Evolutionary conservation across 148 eudicot genomes (phyloP), one percentile per base, ranked within the genome.

Genomic region (Chenopodium berlandieri): DNA sequence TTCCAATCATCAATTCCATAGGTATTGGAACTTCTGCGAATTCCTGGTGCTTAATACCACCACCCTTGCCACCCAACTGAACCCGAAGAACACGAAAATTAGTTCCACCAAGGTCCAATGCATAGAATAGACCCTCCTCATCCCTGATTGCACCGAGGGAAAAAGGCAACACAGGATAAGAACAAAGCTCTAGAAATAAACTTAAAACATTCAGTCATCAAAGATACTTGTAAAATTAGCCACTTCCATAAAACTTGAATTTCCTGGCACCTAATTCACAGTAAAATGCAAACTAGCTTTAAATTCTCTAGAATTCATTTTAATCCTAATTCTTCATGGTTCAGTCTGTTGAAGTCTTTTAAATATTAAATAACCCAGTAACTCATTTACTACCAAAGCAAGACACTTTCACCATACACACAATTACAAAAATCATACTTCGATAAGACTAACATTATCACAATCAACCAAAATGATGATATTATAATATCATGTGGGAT

Each of bases 31-130:
- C 97, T 87, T 93, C 94, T 3, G 83, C 84, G 50, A 88, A 93
- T 84, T 93, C 93, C 80, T 88, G 92, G 80, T 86, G 85, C 54
- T 76, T 75, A 76, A 93, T 85, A 40, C 90, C 88, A 22, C 85
- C 83, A 16, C 82, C 85, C 78, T 79, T 86, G 56, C 93, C 93
- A 65, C 88, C 91, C 82, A 91, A 84, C 73, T 88, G 93, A 73
- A 93, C 92, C 44, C 93, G 86, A 76, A 93, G 73, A 12, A 91
- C 97, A 34, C 92, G 89, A 78, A 93, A 93, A 75, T 93, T 93
- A 81, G 97, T 93, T 32, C 97, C 94, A 32, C 94, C 97, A 77
- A 93, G 94, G 82, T 93, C 97, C 87, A 91, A 81, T 82, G 97
- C 97, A 79, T 91, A 93, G 82, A 83, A 93, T 73, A 91, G 85